These are phyloP conservation scores for Phaeomoniella chlamydospora DNA, from an alignment of 2,329 filamentous ascomycete species.

Conservation along the genomic window DNA sequence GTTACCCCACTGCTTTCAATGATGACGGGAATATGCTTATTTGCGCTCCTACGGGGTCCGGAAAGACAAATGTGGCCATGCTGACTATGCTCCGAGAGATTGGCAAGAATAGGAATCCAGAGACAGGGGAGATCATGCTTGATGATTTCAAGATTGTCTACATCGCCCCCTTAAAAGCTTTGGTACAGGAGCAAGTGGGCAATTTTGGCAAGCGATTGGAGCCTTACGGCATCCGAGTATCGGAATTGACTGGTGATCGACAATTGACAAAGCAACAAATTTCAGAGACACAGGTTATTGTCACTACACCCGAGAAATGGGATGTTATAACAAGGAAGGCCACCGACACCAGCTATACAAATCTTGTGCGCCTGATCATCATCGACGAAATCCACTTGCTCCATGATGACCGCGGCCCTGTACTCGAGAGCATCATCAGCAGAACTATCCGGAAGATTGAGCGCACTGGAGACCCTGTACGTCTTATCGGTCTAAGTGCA, in stretches of 20 bases:
- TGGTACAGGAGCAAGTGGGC: constrained; percentile 95
- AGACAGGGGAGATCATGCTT: constrained; percentile 85
- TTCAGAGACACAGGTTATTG: constrained; percentile 91
- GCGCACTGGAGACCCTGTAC: constrained; percentile 84
- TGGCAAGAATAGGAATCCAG: constrained; percentile 79
- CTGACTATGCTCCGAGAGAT: constrained; percentile 90
- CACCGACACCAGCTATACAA: constrained; percentile 91
- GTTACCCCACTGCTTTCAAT: constrained; percentile 78
- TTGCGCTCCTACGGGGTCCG: constrained; percentile 91
- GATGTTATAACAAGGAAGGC: constrained; percentile 98
- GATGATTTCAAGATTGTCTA: constrained; percentile 98
- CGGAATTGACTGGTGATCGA: constrained; percentile 93
- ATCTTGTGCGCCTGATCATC: constrained; percentile 86
- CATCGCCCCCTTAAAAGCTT: constrained; percentile 85
- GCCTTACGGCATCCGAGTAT: constrained; percentile 78
- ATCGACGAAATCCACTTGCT: constrained; percentile 97
- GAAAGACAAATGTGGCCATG: constrained; percentile 98
- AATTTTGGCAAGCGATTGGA: constrained; percentile 90
- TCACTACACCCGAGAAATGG: constrained; percentile 98
- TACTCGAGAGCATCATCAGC: constrained; percentile 92
- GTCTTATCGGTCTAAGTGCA: constrained; percentile 82
- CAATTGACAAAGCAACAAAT: constrained; percentile 99
- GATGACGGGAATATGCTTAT: constrained; percentile 96
- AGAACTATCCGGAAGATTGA: constrained; percentile 86
- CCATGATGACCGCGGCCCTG: constrained; percentile 92